phyloP scores from a whole-genome alignment of 1,284 basidiomycete genomes.

The Porogramme epimiltina region DNA sequence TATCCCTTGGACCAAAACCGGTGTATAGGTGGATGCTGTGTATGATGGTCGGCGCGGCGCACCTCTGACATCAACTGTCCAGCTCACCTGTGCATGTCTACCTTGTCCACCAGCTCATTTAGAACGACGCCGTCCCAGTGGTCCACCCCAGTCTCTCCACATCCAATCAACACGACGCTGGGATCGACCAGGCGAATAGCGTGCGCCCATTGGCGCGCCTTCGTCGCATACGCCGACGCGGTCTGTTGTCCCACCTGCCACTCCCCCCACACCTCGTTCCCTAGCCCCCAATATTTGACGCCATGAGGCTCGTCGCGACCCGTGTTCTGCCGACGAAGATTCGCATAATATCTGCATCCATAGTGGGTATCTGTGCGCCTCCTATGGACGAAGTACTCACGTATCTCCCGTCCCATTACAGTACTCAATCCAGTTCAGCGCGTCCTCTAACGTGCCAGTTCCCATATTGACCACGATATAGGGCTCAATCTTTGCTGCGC shows the following conservation, averaged over 20 bases:
- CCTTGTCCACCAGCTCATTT: conserved; percentile 34
- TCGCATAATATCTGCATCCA: conserved; percentile 53
- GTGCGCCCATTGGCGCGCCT: conserved; percentile 66
- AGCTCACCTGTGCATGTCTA: conserved; percentile 35
- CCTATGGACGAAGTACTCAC: conserved; percentile 25
- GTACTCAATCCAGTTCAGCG: conserved; percentile 69
- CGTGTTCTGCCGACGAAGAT: conserved; percentile 55
- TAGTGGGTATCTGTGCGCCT: conserved; percentile 8
- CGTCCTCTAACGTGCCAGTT: conserved; percentile 62
- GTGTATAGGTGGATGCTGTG: conserved; percentile 29
- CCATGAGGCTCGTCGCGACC: conserved; percentile 60
- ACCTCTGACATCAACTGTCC: neutral
- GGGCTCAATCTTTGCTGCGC: conserved; percentile 52
- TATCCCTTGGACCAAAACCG: conserved; percentile 28
- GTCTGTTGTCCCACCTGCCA: conserved; percentile 71
- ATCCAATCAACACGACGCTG: conserved; percentile 56
- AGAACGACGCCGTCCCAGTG: conserved; percentile 40
- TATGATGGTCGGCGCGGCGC: neutral
- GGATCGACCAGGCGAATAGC: conserved; percentile 63
- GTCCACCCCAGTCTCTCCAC: conserved; percentile 54
- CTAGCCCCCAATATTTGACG: conserved; percentile 35
- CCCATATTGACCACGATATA: conserved; percentile 71
- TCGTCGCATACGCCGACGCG: conserved; percentile 58
- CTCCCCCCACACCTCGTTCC: conserved; percentile 61
- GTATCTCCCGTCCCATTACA: conserved; percentile 51